A percentile compares a stretch with the other conserved stretches of the same genome.
Conservation (phyloP, 805 yeast species). For the Metschnikowia amazonensis region DNA sequence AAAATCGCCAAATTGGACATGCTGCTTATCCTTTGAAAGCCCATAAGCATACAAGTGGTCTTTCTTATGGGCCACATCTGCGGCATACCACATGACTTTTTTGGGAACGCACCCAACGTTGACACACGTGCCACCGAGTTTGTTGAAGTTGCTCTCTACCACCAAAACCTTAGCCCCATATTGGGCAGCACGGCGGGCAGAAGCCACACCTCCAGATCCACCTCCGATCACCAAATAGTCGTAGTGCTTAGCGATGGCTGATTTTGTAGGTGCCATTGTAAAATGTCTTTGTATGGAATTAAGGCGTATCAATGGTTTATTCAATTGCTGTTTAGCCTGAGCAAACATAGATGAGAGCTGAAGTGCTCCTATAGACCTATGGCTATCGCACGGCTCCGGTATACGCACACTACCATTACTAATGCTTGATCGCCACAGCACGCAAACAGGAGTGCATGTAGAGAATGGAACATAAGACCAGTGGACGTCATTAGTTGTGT, state of each 20-base stretch:
- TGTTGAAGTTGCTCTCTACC: constrained; percentile 64
- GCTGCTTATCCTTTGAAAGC: constrained; percentile 53
- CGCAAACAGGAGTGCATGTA: too few relatives aligned
- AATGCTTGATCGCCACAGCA: too few relatives aligned
- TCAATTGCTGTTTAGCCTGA: constrained; percentile 8
- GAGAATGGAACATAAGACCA: too few relatives aligned
- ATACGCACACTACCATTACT: constrained; percentile 7
- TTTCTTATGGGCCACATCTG: constrained; percentile 77
- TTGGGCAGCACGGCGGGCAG: constrained; percentile 92
- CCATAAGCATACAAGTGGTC: constrained; percentile 81
- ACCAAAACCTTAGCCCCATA: constrained; percentile 86
- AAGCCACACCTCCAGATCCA: constrained; percentile 99
- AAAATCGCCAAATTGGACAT: constrained; percentile 51
- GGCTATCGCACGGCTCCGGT: constrained; percentile 3
- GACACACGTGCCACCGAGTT: constrained; percentile 96
- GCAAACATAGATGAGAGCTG: constrained; percentile 8
- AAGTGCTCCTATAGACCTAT: neutral
- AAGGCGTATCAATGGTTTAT: constrained; percentile 15
- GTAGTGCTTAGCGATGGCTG: constrained; percentile 50
- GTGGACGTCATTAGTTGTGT: too few relatives aligned
- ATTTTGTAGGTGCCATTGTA: constrained; percentile 52
- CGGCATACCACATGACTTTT: constrained; percentile 98
- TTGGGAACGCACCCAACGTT: constrained; percentile 99
- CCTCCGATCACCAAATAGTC: constrained; percentile 97
- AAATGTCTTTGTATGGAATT: constrained; percentile 29